phyloP scores from a whole-genome alignment of 2,329 filamentous ascomycete species.

The Penicillium sp. region DNA sequence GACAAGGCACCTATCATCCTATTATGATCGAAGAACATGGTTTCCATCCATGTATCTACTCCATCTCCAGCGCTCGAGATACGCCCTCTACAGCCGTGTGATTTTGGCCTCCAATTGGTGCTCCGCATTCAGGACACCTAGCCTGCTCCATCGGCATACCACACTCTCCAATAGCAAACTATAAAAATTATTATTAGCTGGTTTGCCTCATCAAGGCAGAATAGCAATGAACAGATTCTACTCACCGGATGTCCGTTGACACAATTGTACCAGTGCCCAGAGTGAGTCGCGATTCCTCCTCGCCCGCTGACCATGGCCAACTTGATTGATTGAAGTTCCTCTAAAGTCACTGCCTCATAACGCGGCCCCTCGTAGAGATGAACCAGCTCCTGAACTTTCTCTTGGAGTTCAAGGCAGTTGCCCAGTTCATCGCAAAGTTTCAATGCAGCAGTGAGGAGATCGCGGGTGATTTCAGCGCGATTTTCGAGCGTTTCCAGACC shows the following conservation, averaged over 20 bases:
- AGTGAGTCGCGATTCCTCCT: conserved; percentile 12
- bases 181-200: background rate
- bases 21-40: no score
- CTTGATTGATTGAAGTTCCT: conserved; percentile 7
- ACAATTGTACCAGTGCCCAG: conserved; percentile 18
- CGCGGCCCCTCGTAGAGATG: background rate
- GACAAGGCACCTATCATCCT: no score
- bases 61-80: conserved; percentile 8
- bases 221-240: conserved; percentile 3
- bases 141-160: conserved; percentile 32
- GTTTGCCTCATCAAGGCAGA: background rate
- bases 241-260: conserved; percentile 14
- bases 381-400: background rate
- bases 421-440: background rate
- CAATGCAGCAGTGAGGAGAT: background rate
- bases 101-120: conserved; percentile 6
- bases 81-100: conserved; percentile 5
- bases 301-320: conserved; percentile 9
- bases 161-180: conserved; percentile 23
- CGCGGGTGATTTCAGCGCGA: background rate
- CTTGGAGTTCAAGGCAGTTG: background rate
- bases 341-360: background rate
- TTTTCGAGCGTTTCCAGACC: background rate
- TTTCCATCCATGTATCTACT: background rate
- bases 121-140: conserved; percentile 22